phyloP scores from a whole-genome alignment of 805 yeast genomes.

The Citeromyces nyonsensis region DNA sequence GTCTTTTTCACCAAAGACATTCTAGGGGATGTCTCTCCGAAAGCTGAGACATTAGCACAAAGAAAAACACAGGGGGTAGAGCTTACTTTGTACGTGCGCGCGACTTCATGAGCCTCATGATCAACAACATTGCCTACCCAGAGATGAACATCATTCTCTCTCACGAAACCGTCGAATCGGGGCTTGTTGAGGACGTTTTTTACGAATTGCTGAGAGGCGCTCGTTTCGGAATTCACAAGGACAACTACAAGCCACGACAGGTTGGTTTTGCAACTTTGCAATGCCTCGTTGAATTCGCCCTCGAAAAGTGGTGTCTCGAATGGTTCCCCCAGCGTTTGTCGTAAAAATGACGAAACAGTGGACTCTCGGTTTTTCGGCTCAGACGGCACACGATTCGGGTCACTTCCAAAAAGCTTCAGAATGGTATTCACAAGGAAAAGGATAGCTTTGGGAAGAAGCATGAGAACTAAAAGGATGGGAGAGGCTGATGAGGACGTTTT shows the following conservation, averaged over 20 bases:
- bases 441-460: slow-evolving; percentile 38
- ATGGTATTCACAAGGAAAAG: slow-evolving; percentile 24
- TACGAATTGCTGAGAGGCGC: slow-evolving; percentile 23
- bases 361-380: slow-evolving; percentile 9
- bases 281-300: slow-evolving; percentile 24
- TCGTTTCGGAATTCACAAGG: slow-evolving; percentile 28
- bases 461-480: slow-evolving; percentile 32
- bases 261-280: slow-evolving; percentile 19
- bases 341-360: slow-evolving; percentile 4
- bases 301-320: slow-evolving; percentile 13
- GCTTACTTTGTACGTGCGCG: slow-evolving; percentile 33
- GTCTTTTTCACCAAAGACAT: slow-evolving; percentile 31
- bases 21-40: slow-evolving; percentile 28
- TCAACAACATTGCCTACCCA: slow-evolving; percentile 53
- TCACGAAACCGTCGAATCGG: slow-evolving; percentile 20
- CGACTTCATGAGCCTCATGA: slow-evolving; percentile 54
- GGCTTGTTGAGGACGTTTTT: slow-evolving; percentile 28
- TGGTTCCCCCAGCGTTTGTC: slow-evolving; percentile 11
- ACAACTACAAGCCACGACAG: slow-evolving; percentile 38
- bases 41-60: slow-evolving; percentile 40
- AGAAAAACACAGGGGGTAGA: slow-evolving; percentile 39
- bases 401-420: slow-evolving; percentile 12
- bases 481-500: slow-evolving; percentile 5
- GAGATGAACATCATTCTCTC: slow-evolving; percentile 28
- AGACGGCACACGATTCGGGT: slow-evolving; percentile 15